Conservation (phyloP, 192 early-diverging fungal genomes). For the Dissophora ornata region DNA sequence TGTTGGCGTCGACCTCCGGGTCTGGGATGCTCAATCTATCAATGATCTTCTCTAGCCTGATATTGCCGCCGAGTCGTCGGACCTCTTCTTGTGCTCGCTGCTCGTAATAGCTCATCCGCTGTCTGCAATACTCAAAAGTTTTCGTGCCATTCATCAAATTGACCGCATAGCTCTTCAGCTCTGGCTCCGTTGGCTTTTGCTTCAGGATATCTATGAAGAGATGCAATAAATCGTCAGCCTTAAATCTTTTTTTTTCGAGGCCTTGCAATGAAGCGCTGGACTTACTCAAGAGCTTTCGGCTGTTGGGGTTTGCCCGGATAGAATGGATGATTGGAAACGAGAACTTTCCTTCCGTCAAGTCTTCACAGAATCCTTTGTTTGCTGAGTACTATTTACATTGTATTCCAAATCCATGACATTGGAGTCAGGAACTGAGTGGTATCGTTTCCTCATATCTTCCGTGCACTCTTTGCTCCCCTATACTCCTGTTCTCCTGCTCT, state of each 20-base stretch:
- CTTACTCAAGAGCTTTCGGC: slow-evolving; percentile 81
- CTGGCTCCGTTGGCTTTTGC: slow-evolving; percentile 82
- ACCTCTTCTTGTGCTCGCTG: slow-evolving; percentile 72
- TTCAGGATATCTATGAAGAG: slow-evolving; percentile 78
- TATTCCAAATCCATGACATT: no score
- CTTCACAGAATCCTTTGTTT: slow-evolving; percentile 98
- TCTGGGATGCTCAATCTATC: slow-evolving; percentile 59
- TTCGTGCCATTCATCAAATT: slow-evolving; percentile 78
- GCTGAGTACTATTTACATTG: slow-evolving; percentile 77
- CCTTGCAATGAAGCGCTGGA: no score
- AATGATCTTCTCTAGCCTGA: slow-evolving; percentile 71
- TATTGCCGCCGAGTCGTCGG: slow-evolving; percentile 81
- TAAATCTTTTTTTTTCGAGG: no score
- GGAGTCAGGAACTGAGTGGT: no score
- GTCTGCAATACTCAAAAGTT: slow-evolving; percentile 84
- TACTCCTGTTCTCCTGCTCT: no score
- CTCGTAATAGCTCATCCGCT: slow-evolving; percentile 75
- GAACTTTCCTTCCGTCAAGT: slow-evolving; percentile 99
- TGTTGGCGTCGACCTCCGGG: background rate
- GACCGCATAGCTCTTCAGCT: slow-evolving; percentile 91
- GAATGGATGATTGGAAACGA: slow-evolving; percentile 95
- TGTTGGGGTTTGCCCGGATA: slow-evolving; percentile 69
- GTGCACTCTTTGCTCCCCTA: no score
- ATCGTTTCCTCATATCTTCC: no score
- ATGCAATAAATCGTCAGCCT: no score